These are phyloP conservation scores for Baeospora myosura DNA, from an alignment of 1,284 basidiomycete species.

Conservation along the genomic window DNA sequence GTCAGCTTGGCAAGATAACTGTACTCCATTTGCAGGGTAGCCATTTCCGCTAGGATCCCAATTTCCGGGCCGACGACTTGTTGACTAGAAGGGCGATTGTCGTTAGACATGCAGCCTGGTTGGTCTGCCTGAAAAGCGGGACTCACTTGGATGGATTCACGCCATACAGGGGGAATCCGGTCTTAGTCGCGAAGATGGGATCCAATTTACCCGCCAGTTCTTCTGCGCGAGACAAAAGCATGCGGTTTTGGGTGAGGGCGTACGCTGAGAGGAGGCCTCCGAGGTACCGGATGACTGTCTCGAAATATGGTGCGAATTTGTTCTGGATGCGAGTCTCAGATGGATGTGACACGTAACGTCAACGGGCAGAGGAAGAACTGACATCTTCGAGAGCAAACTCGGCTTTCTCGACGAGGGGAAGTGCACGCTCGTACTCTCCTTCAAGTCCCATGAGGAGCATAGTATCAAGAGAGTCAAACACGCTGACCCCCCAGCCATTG, in stretches of 20 bases:
- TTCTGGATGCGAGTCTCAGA: slow-evolving; percentile 1
- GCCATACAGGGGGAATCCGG: slow-evolving; percentile 45
- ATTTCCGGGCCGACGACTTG: too few species aligned
- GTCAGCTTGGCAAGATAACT: slow-evolving; percentile 63
- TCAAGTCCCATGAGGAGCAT: slow-evolving; percentile 80
- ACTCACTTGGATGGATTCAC: slow-evolving; percentile 36
- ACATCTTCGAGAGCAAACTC: slow-evolving; percentile 49
- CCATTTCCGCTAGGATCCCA: slow-evolving; percentile 61
- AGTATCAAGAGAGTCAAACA: slow-evolving; percentile 77
- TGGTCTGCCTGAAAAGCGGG: neutral
- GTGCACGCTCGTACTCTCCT: slow-evolving; percentile 70
- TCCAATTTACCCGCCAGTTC: slow-evolving; percentile 45
- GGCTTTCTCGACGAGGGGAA: slow-evolving; percentile 60
- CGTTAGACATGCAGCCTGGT: slow-evolving; percentile 24
- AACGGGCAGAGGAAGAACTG: slow-evolving; percentile 7
- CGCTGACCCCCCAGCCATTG: slow-evolving; percentile 73
- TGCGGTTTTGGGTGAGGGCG: slow-evolving; percentile 55
- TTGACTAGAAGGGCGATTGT: slow-evolving; percentile 23
- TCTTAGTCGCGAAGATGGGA: slow-evolving; percentile 46
- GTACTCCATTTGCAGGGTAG: slow-evolving; percentile 63
- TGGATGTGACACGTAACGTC: neutral
- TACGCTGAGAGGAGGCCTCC: slow-evolving; percentile 71
- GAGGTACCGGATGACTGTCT: slow-evolving; percentile 73
- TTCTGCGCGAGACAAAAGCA: slow-evolving; percentile 49
- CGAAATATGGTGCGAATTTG: too few species aligned